Evolutionary conservation across 805 yeast species (phyloP).

Genomic region (Saccharomycodes ludwigii): DNA sequence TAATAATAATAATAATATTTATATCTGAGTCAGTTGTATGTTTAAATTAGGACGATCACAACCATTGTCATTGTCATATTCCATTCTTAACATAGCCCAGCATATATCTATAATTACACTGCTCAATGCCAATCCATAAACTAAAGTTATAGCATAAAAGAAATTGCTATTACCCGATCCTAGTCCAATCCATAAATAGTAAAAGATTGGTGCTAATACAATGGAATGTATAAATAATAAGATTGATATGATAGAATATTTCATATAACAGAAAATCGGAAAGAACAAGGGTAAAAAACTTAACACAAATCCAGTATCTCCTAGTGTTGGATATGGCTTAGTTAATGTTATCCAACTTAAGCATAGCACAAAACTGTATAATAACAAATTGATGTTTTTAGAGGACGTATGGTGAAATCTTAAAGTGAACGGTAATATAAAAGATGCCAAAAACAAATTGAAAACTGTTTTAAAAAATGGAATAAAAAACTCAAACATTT

Average conservation of each 20-base stretch:
- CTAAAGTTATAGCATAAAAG: constrained; percentile 86
- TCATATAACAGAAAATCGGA: constrained; percentile 33
- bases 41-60: constrained; percentile 20
- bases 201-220: constrained; percentile 74
- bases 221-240: constrained; percentile 45
- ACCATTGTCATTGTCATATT: constrained; percentile 38
- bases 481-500: constrained; percentile 81
- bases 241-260: constrained; percentile 36
- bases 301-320: constrained; percentile 54
- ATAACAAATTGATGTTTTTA: constrained; percentile 31
- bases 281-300: constrained; percentile 36
- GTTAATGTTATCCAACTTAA: constrained; percentile 49
- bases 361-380: constrained; percentile 39
- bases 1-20: no score
- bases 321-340: constrained; percentile 76
- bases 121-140: constrained; percentile 59
- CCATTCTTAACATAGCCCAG: constrained; percentile 67
- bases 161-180: constrained; percentile 96
- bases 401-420: constrained; percentile 48
- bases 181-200: constrained; percentile 85
- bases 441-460: constrained; percentile 57
- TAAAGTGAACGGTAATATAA: constrained; percentile 61
- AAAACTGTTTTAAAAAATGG: constrained; percentile 76
- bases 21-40: constrained; percentile 41
- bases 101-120: constrained; percentile 60